Conservation (phyloP, 441 rosid genomes). For the Francoa sonchifolia region DNA sequence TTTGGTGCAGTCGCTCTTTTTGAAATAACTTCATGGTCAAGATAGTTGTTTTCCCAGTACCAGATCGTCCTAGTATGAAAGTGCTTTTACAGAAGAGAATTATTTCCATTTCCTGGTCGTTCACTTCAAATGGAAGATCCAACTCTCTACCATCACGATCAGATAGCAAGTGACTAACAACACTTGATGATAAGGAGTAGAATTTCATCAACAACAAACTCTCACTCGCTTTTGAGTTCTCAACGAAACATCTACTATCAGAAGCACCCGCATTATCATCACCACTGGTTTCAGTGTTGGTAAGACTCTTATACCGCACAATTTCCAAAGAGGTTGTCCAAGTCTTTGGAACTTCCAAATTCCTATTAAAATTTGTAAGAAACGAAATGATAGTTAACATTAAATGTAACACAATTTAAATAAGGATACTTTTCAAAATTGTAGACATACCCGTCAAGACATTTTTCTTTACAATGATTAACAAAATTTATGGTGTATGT, state of each 20-base stretch:
- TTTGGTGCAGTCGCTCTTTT: conserved; percentile 22
- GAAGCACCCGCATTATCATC: neutral
- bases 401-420: neutral
- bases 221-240: conserved; percentile 30
- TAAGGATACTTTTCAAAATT: neutral
- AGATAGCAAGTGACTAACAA: conserved; percentile 29
- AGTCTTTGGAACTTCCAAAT: conserved; percentile 30
- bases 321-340: conserved; percentile 25
- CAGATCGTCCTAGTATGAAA: conserved; percentile 45
- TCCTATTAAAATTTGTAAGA: conserved; percentile 15
- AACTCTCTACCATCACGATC: conserved; percentile 24
- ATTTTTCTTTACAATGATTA: conserved; percentile 24
- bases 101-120: conserved; percentile 26
- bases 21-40: conserved; percentile 32
- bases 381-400: neutral
- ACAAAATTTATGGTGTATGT: conserved; percentile 23
- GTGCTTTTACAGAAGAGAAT: conserved; percentile 22
- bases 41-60: conserved; percentile 53
- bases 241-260: conserved; percentile 15
- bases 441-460: conserved; percentile 32
- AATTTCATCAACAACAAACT: conserved; percentile 44
- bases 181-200: conserved; percentile 27
- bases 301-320: conserved; percentile 13
- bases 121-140: conserved; percentile 42
- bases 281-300: conserved; percentile 4